Evolutionary conservation across 148 eudicot species (phyloP).

Genomic region (Rhododendron molle): DNA sequence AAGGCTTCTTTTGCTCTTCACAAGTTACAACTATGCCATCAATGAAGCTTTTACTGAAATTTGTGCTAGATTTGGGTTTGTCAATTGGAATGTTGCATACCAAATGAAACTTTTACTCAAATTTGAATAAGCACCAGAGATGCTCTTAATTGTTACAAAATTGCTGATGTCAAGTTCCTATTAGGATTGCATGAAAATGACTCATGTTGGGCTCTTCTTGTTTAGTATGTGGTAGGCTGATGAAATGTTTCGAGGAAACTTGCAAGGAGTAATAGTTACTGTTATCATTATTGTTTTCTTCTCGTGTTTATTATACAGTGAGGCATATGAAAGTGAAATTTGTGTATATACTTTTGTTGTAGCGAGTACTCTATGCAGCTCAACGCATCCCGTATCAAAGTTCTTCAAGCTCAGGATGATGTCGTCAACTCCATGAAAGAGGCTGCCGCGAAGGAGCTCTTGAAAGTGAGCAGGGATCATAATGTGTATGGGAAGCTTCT

Average conservation of each 20-base stretch:
- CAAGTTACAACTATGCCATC: neutral
- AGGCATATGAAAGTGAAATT: neutral
- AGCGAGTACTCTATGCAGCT: conserved; percentile 99
- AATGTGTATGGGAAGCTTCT: conserved; percentile 54
- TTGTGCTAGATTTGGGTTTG: neutral
- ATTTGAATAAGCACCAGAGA: neutral
- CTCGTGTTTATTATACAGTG: neutral
- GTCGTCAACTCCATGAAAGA: conserved; percentile 87
- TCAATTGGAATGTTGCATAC: neutral
- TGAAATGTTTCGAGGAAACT: neutral
- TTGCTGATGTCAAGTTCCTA: neutral
- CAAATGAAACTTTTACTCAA: neutral
- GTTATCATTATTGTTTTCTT: neutral
- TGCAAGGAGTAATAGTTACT: neutral
- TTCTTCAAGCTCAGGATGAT: conserved; percentile 99
- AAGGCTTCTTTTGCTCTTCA: neutral
- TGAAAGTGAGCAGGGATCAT: conserved; percentile 61
- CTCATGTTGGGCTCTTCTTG: neutral
- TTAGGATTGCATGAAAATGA: neutral
- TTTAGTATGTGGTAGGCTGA: neutral
- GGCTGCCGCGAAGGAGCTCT: conserved; percentile 73
- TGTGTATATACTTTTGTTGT: conserved; percentile 14
- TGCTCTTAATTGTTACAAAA: neutral
- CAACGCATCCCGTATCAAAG: conserved; percentile 94
- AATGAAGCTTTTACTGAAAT: neutral